Conservation (phyloP, 148 eudicot genomes). For the Amaranthus hypochondriacus region DNA sequence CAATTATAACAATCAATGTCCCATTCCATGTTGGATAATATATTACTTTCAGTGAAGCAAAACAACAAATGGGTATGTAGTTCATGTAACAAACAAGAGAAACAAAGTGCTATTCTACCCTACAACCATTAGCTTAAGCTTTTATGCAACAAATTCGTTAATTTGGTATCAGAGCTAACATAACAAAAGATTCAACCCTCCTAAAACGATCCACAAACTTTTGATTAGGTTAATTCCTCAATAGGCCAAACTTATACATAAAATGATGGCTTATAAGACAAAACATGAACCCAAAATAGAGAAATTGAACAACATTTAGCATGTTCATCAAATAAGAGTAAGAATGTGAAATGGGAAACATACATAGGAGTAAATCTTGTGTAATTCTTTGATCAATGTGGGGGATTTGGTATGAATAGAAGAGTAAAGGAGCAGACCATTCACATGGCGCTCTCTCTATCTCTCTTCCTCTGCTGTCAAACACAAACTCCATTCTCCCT, state of each 20-base stretch:
- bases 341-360: neutral
- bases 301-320: neutral
- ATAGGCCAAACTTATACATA: no score
- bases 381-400: neutral
- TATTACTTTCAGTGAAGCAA: neutral
- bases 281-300: neutral
- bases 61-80: neutral
- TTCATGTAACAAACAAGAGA: no score
- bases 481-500: neutral
- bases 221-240: no score
- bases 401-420: neutral
- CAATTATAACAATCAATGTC: no score
- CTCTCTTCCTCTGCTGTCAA: neutral
- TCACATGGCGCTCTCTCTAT: conserved; percentile 1
- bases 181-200: no score
- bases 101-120: no score
- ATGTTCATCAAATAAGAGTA: neutral
- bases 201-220: no score
- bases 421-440: neutral
- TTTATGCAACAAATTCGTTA: no score
- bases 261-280: no score
- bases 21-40: no score
- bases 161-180: neutral
- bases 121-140: no score
- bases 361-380: neutral